phyloP scores from a whole-genome alignment of 345 rosid species.

The Cardiospermum halicacabum region DNA sequence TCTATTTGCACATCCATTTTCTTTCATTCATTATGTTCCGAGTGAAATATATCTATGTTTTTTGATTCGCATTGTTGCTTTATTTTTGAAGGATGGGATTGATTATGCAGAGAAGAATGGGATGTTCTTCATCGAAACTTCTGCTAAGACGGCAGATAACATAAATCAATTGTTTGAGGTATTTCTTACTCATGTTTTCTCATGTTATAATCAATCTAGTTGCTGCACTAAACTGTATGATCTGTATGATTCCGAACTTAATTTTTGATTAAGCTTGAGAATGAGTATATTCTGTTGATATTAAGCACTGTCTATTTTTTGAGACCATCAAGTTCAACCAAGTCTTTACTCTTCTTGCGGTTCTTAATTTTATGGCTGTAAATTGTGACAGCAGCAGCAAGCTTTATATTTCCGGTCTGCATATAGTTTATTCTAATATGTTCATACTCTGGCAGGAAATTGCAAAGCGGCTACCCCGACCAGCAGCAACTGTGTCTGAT shows the following conservation, averaged over 20 bases:
- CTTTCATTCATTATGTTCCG: background rate
- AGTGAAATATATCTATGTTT: background rate
- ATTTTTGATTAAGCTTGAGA: background rate
- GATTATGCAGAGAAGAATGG: constrained; percentile 95
- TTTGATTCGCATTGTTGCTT: constrained; percentile 14
- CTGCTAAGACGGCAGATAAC: constrained; percentile 97
- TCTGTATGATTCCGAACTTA: background rate
- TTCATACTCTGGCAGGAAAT: constrained; percentile 64
- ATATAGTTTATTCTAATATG: background rate
- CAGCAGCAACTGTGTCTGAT: constrained; percentile 23
- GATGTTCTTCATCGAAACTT: constrained; percentile 97
- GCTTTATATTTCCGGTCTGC: background rate
- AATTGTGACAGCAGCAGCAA: background rate
- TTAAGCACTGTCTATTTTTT: background rate
- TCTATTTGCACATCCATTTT: constrained; percentile 5
- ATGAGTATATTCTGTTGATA: background rate
- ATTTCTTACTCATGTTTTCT: constrained; percentile 3
- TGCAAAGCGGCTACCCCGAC: constrained; percentile 83
- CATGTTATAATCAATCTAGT: constrained; percentile 1
- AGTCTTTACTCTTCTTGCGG: background rate
- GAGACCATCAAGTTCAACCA: background rate
- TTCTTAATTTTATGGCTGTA: background rate
- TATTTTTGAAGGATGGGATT: constrained; percentile 63
- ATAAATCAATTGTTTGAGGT: constrained; percentile 94
- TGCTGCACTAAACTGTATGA: background rate